A percentile compares a stretch with the other conserved stretches of the same genome.
These are phyloP conservation scores for Cynara cardunculus DNA, from an alignment of 129 eudicot genomes.

Conservation along the genomic window DNA sequence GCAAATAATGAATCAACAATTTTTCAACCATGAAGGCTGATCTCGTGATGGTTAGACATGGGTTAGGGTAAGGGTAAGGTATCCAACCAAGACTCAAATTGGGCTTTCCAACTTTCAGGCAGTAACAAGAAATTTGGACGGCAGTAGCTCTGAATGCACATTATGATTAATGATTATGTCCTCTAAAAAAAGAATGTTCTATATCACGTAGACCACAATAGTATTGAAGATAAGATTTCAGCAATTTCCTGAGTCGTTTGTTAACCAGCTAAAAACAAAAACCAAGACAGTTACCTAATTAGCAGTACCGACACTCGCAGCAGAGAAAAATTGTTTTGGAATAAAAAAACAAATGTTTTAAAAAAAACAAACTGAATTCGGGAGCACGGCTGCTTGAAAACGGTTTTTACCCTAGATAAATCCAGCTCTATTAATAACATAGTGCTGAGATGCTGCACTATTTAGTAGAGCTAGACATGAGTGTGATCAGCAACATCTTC, in stretches of 20 bases:
- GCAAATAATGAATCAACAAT: background rate
- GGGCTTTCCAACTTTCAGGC: background rate
- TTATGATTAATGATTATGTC: background rate
- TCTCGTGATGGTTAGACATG: background rate
- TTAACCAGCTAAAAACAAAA: background rate
- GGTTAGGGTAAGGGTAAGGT: background rate
- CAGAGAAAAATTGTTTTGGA: too few relatives aligned
- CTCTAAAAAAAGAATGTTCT: background rate
- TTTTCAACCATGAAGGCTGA: background rate
- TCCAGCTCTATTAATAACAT: background rate
- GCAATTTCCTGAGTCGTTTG: background rate
- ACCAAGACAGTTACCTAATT: background rate
- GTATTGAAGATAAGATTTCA: background rate
- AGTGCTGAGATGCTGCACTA: background rate
- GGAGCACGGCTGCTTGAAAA: constrained; percentile 1
- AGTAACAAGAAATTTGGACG: constrained; percentile 2
- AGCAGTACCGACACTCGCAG: background rate
- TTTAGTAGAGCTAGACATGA: too few relatives aligned
- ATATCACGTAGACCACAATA: background rate
- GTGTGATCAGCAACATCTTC: background rate
- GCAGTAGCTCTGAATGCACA: background rate
- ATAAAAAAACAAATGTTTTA: background rate
- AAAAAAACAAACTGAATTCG: background rate
- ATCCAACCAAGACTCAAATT: too few relatives aligned
- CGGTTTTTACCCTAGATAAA: background rate